Evolutionary conservation across 208 protist genomes (phyloP).

Genomic region (Trypanosoma vivax): DNA sequence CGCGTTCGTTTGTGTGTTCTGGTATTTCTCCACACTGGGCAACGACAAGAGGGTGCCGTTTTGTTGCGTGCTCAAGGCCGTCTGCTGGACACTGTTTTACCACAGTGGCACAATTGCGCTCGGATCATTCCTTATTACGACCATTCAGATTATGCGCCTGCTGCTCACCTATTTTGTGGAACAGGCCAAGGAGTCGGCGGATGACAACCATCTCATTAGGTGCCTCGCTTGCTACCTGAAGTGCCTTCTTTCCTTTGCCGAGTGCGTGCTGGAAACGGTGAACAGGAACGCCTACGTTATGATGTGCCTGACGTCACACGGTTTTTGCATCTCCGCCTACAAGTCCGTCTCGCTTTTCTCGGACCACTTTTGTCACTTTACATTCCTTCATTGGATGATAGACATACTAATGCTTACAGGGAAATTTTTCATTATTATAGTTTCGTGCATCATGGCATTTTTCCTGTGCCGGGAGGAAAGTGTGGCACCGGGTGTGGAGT

Average conservation of each 20-base stretch:
- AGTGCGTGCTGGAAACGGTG: slow-evolving; percentile 79
- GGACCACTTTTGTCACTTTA: slow-evolving; percentile 17
- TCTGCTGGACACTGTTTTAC: slow-evolving; percentile 46
- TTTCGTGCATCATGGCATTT: slow-evolving; percentile 20
- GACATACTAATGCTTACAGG: slow-evolving; percentile 36
- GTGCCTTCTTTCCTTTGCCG: slow-evolving; percentile 64
- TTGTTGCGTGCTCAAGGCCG: slow-evolving; percentile 11
- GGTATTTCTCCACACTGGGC: slow-evolving; percentile 62
- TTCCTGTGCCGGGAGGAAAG: slow-evolving; percentile 11
- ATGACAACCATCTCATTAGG: slow-evolving; percentile 10
- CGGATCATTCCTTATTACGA: slow-evolving; percentile 78
- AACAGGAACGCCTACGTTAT: slow-evolving; percentile 89
- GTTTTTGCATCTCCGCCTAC: slow-evolving; percentile 64
- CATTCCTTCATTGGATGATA: slow-evolving; percentile 24
- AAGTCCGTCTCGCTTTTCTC: slow-evolving; percentile 53
- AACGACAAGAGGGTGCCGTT: slow-evolving; percentile 25
- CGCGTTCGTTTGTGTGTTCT: slow-evolving; percentile 54
- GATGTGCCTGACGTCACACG: slow-evolving; percentile 61
- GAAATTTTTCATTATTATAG: slow-evolving; percentile 34
- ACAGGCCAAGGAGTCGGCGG: slow-evolving; percentile 8
- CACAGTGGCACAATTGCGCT: slow-evolving; percentile 81
- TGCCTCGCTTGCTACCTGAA: slow-evolving; percentile 37
- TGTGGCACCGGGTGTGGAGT: slow-evolving; percentile 12
- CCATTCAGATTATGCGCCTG: slow-evolving; percentile 62
- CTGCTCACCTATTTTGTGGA: slow-evolving; percentile 39